Evolutionary conservation across 2,329 filamentous ascomycete species (phyloP).

Genomic region (Cryphonectria carpinicola): DNA sequence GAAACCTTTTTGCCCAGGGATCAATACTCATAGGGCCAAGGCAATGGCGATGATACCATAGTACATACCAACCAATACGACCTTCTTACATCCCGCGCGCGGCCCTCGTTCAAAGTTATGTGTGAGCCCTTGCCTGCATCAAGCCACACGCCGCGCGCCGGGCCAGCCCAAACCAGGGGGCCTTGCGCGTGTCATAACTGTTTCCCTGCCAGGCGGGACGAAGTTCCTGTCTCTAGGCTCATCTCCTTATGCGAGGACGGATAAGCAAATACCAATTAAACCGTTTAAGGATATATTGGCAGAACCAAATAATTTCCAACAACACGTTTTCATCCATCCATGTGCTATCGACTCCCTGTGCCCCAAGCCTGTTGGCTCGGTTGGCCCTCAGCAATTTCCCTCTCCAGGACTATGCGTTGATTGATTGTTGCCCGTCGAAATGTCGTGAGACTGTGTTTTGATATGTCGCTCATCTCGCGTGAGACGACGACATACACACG

Average conservation of each 20-base stretch:
- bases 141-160: slow-evolving; percentile 21
- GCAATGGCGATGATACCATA: background rate
- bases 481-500: background rate
- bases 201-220: slow-evolving; percentile 15
- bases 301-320: background rate
- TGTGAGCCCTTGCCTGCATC: background rate
- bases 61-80: background rate
- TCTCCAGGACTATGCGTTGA: background rate
- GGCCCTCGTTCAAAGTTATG: background rate
- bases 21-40: slow-evolving; percentile 1
- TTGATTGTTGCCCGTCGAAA: slow-evolving; percentile 12
- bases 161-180: background rate
- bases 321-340: background rate
- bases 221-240: background rate
- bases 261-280: slow-evolving; percentile 6
- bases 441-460: slow-evolving; percentile 22
- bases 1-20: background rate
- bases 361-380: background rate
- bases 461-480: slow-evolving; percentile 11
- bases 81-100: background rate
- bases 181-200: background rate
- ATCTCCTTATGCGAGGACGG: slow-evolving; percentile 5
- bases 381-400: too few relatives aligned
- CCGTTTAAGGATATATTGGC: background rate
- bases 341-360: slow-evolving; percentile 1